These are phyloP conservation scores for Sphagnum tenellum DNA, from an alignment of 225 moss, liverwort and hornwort genomes.

Conservation along the genomic window DNA sequence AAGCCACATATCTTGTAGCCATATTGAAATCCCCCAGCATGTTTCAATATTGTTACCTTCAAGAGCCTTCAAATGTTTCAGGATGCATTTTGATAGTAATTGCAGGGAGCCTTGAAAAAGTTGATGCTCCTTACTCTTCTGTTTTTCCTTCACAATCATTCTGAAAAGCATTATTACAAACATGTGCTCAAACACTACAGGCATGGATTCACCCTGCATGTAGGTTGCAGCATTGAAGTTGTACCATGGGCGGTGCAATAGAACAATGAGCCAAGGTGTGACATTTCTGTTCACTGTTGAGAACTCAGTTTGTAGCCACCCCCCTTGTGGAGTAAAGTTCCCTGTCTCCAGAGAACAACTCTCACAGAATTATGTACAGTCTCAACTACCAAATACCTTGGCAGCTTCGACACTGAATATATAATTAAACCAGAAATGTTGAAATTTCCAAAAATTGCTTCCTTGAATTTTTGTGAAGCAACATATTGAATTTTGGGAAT, in stretches of 20 bases:
- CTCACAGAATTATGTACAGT: not conserved
- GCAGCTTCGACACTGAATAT: not conserved
- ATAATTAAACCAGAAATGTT: not conserved
- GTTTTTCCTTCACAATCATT: no score
- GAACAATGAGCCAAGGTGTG: slow-evolving; percentile 42
- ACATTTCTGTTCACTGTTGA: slow-evolving; percentile 20
- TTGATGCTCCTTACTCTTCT: no score
- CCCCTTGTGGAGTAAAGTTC: not conserved
- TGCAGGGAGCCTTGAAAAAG: no score
- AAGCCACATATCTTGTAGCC: no score
- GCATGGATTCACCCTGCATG: slow-evolving; percentile 41
- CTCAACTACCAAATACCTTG: no score
- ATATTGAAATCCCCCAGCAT: no score
- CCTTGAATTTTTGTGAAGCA: no score
- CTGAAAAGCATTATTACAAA: slow-evolving; percentile 22
- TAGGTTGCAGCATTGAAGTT: slow-evolving; percentile 34
- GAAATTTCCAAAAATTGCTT: not conserved
- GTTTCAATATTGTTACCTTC: no score
- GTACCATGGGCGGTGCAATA: slow-evolving; percentile 45
- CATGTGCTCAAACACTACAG: slow-evolving; percentile 28
- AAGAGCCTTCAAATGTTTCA: no score
- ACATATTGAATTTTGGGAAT: no score
- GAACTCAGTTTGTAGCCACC: slow-evolving; percentile 24
- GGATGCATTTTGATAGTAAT: no score
- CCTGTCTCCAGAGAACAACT: not conserved